Evolutionary conservation across 352 stramenopile species (phyloP), one percentile per base, ranked within the genome.

Genomic region (Blastocystis sp.): DNA sequence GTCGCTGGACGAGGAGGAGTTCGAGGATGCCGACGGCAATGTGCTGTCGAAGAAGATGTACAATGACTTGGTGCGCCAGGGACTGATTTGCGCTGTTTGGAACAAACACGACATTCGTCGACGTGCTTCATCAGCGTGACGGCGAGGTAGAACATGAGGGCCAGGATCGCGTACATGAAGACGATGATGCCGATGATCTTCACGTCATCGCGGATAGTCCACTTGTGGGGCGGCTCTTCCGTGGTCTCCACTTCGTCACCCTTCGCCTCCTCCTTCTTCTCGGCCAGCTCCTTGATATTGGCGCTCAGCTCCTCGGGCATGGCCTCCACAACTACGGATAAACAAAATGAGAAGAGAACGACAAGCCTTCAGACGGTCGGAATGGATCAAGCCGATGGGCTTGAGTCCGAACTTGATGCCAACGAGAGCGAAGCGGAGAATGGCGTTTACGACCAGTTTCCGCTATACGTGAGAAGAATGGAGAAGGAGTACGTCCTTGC

Each of bases 21-120:
- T 98, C 90, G 97, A 99, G 91, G 97, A 99, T 92, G 97, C 94
- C 48, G 94, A 98, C 90, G 97, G 97, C 64, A 99, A 99, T 90
- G 96, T 99, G 3, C 91, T 98, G 28, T 98, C 96, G 89, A 92
- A 93, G 66, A 95, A 97, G 89, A 98, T 95, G 10, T 99, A 98
- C 91, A 95, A 98, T 91, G 96, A 99, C 91, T 91, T 99, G 42
- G 95, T 95, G 57, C 92, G 97, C 80, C 96, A 99, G 91, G 96
- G 96, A 7, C 91, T 99, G 59, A 91, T 99, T 48, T 34, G 28
- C 28, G 0, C 28, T 34, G 28, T 34, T 34, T 34, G 28, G 28
- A 34, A 34, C 28, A 34, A 79, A 19, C 0, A 43, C 17, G 63
- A 11, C 17, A 34, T 11, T 11, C 9, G 28, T 62, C 43, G 10